A percentile compares a stretch with the other conserved stretches of the same genome.
Conservation (phyloP, 1,139 yeast species). For the Insectozyma bohioensis region DNA sequence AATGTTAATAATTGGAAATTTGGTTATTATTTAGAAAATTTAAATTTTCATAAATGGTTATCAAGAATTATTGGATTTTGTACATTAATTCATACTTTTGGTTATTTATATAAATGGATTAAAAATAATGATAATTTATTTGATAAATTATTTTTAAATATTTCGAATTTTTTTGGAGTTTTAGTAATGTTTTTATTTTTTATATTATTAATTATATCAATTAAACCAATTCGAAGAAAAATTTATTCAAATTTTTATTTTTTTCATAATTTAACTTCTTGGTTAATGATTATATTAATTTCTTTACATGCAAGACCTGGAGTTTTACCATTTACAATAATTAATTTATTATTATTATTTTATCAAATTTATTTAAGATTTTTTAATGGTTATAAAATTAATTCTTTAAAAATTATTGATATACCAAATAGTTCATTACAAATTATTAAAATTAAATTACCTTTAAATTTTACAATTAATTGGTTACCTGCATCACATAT, state of each 20-base stretch:
- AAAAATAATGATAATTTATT: conserved; percentile 25
- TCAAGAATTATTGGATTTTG: conserved; percentile 61
- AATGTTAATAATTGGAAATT: conserved; percentile 44
- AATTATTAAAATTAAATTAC: conserved; percentile 26
- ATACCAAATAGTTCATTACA: conserved; percentile 21
- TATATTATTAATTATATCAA: conserved; percentile 52
- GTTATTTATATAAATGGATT: conserved; percentile 52
- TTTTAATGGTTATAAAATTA: conserved; percentile 11
- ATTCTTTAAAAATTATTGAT: conserved; percentile 14
- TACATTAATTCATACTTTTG: conserved; percentile 55
- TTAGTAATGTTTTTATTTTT: conserved; percentile 44
- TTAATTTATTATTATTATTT: conserved; percentile 21
- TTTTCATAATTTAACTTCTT: conserved; percentile 32
- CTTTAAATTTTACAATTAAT: conserved; percentile 22
- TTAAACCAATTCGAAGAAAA: conserved; percentile 31
- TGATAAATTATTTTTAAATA: conserved; percentile 35
- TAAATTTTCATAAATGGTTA: conserved; percentile 77
- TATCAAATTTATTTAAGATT: conserved; percentile 27
- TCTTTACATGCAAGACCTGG: conserved; percentile 47
- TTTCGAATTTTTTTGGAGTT: conserved; percentile 64
- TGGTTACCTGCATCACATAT: conserved; percentile 40
- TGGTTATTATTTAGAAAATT: conserved; percentile 53
- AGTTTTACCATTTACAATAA: conserved; percentile 24
- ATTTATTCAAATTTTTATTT: conserved; percentile 34
- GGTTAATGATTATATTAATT: conserved; percentile 30